Percentiles rank a stretch among this genome's conserved stretches.
Evolutionary conservation across 2,329 filamentous ascomycete genomes (phyloP).

Genomic region (Herpotrichia juniperi): DNA sequence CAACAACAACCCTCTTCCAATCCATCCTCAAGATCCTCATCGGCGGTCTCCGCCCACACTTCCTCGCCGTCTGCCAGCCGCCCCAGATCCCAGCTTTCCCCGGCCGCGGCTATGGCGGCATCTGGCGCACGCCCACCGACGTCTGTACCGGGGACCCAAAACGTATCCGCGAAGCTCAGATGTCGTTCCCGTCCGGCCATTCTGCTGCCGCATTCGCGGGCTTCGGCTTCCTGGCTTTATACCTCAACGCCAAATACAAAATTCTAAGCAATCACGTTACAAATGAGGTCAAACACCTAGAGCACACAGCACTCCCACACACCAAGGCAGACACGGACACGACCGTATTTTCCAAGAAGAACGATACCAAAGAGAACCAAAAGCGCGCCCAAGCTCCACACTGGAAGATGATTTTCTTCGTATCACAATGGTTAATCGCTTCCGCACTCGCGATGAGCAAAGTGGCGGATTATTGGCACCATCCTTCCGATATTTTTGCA

Average conservation of each 20-base stretch:
- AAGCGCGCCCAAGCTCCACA: constrained; percentile 61
- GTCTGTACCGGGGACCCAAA: constrained; percentile 22
- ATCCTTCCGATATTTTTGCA: constrained; percentile 71
- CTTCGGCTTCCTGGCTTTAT: constrained; percentile 37
- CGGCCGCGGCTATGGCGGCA: constrained; percentile 3
- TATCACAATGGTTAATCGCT: constrained; percentile 67
- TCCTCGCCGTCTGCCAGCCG: constrained; percentile 33
- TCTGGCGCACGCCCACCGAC: constrained; percentile 17
- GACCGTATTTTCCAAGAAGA: too few relatives aligned
- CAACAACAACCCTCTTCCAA: constrained; percentile 33
- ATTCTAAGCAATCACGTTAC: constrained; percentile 14
- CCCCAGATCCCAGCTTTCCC: neutral
- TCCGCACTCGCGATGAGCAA: constrained; percentile 68
- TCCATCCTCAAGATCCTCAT: constrained; percentile 38
- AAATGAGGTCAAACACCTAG: neutral
- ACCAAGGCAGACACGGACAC: neutral
- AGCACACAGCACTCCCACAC: too few relatives aligned
- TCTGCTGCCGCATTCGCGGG: constrained; percentile 37
- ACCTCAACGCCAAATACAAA: constrained; percentile 34
- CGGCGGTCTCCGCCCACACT: constrained; percentile 43
- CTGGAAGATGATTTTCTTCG: constrained; percentile 70
- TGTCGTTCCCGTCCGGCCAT: constrained; percentile 40
- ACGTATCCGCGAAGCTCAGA: constrained; percentile 30
- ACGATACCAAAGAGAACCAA: neutral
- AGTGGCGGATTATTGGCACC: constrained; percentile 70